Evolutionary conservation across 2,329 filamentous ascomycete genomes (phyloP), one percentile per base, ranked within the genome.

Genomic region (Phialophora expanda): DNA sequence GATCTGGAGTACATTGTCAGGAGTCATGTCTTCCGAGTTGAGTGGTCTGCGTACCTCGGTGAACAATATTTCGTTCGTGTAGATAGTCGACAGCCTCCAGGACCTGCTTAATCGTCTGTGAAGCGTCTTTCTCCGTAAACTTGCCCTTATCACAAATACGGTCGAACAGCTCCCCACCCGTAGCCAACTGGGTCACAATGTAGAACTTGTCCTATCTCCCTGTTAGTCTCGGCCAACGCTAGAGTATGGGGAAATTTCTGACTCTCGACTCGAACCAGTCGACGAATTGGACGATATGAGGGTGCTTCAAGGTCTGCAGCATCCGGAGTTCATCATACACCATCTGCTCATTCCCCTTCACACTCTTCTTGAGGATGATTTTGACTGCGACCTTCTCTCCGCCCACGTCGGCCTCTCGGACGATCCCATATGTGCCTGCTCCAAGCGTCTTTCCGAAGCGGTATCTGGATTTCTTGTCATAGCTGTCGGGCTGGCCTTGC

Each of bases 221-320:
- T 12, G 17, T 69, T 56, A 73, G 60, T 48, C 12, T 54, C 61
- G 14, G 50, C 26, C 28, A 58, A 7, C 26, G 51, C 22, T 20
- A 32, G 17, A 50, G 58, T 20, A 56, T 34, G 1, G n/a, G 46
- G 7, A 51, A 12, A 9, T 51, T 14, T 11, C 48, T 51, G 11
- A 96, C 93, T 81, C 93, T 91, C 64, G 94, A 98, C 82, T 99
- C 95, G 77, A 99, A 99, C 94, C 95, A 99, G 79, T 99, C 95
- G 73, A 95, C 90, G 76, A 99, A 99, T 73, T 90, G 89, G 81
- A 99, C 95, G 77, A 99, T 99, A 80, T 98, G 92, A 61, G 92
- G 91, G 78, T 99, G 95, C 76, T 93, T 87, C 76, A 99, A 87
- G 66, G 87, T 87, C 81, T 97, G 93, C 70, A 99, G 86, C 88